These are phyloP conservation scores for Amanita rubescens DNA, from an alignment of 768 basidiomycete genomes.

Conservation along the genomic window DNA sequence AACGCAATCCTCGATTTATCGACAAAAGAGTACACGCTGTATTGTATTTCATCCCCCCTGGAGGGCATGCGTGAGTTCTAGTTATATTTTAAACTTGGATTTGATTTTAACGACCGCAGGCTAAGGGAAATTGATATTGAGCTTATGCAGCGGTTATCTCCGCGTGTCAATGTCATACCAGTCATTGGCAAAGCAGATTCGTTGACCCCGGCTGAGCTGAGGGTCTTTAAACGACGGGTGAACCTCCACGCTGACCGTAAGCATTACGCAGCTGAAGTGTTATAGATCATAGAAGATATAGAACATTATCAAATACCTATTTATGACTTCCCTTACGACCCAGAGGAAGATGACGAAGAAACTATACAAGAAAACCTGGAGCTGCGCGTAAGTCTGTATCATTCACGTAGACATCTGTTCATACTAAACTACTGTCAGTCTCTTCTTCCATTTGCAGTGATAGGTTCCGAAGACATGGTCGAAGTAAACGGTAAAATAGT, in stretches of 20 bases:
- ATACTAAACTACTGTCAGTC: conserved; percentile 24
- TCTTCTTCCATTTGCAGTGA: conserved; percentile 80
- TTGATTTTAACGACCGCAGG: conserved; percentile 24
- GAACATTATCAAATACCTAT: conserved; percentile 84
- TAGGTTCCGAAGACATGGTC: conserved; percentile 84
- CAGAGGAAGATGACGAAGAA: conserved; percentile 90
- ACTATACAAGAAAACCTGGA: conserved; percentile 87
- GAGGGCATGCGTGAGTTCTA: conserved; percentile 67
- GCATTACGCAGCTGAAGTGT: neutral
- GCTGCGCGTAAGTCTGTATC: conserved; percentile 49
- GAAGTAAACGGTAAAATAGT: conserved; percentile 73
- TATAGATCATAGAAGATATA: conserved; percentile 88
- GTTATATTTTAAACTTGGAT: conserved; percentile 5
- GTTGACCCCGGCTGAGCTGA: conserved; percentile 74
- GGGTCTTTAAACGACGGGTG: conserved; percentile 77
- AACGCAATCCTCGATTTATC: conserved; percentile 86
- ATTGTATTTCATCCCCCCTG: conserved; percentile 87
- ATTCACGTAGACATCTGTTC: neutral
- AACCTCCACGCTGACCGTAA: conserved; percentile 1
- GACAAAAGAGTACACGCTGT: conserved; percentile 86
- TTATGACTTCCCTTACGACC: conserved; percentile 92
- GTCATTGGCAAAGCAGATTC: conserved; percentile 86
- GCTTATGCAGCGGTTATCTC: conserved; percentile 83
- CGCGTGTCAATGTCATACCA: conserved; percentile 90
- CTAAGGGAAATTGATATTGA: conserved; percentile 91